Evolutionary conservation across 73 alveolate genomes (phyloP), one percentile per base, ranked within the genome.

Genomic region (Symbiodinium natans): DNA sequence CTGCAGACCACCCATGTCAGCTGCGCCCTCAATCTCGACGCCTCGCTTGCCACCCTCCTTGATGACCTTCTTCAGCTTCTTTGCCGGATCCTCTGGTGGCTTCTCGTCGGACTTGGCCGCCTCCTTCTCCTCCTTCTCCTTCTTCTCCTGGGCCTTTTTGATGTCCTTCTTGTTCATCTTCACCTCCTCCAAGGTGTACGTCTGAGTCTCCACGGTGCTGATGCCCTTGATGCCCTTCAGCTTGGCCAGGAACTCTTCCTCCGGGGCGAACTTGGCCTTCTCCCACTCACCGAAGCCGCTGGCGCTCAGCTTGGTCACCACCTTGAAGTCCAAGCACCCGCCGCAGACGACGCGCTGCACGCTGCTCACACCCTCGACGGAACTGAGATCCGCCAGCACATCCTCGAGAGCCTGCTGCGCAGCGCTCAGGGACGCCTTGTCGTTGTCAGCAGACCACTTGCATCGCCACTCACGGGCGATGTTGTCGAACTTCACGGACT

Each of bases 31-130:
- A 46, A 92, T 92, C 83, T 92, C 98, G n/a, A 92, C 98, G 40
- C 98, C 98, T 1, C 98, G 98, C 92, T 92, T 92, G 92, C 98
- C 98, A 31, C 98, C 98, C 43, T 92, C 98, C 98, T 92, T 92
- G 82, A 92, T 0, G 71, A 92, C 98, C 98, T 92, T n/a, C n/a
- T n/a, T n/a, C n/a, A n/a, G n/a, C n/a, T n/a, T n/a, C n/a, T 68
- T 11, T 21, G 82, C 82, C 38, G 40, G 38, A n/a, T 68, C 38
- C n/a, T n/a, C n/a, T n/a, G n/a, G n/a, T n/a, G n/a, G n/a, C n/a
- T n/a, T n/a, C n/a, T n/a, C n/a, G n/a, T n/a, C n/a, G n/a, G n/a
- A n/a, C n/a, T n/a, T n/a, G n/a, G n/a, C n/a, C n/a, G n/a, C n/a
- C n/a, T n/a, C n/a, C n/a, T n/a, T n/a, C n/a, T n/a, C n/a, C n/a